Base-by-base conservation (phyloP, 495 filamentous ascomycete genomes). In the Hypoxylon perforatum region DNA sequence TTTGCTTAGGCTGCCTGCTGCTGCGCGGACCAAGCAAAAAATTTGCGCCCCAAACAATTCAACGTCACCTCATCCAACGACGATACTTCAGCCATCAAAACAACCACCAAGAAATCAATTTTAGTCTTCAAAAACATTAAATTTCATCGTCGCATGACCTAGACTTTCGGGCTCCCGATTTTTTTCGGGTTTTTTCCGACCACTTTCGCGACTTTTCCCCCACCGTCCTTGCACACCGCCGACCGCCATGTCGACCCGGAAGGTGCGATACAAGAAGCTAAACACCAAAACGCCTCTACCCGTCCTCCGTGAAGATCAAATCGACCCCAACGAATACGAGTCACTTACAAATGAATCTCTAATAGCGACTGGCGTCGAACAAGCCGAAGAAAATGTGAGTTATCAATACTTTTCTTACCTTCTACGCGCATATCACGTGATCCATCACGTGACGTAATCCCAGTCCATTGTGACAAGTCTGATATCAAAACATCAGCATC, bases 281-380 rank as follows among this genome's bases (percentile, higher is more conserved):
- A 91, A 87, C 72, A 89, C 90, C 65, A 94, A 94, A 81, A 91
- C 92, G 75, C 86, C 84, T 62, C 91, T 98, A 61, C 87, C 88
- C 59, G 88, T 99, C 64, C 85, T 97, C 70, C 85, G 91, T 70
- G 93, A 98, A 82, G 84, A 92, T 71, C 91, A 97, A 61, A 90
- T 98, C 78, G 95, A 97, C 74, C 85, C 92, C 77, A 77, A 70
- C 65, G 84, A 87, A 71, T 87, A 85, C 73, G 81, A 84, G 67
- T 78, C 80, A 52, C 79, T 84, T 65, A 82, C 81, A 54, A 81
- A 74, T 61, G 81, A 86, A 58, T 76, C 76, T 66, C 88, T 92
- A 85, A 92, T 97, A 75, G 93, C 96, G 73, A 97, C 94, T 59
- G 95, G 95, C 69, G 95, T 99, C 63, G 95, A 99, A 79, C 94